Conservation (phyloP, 805 yeast species). For the Candida yuanshanica region DNA sequence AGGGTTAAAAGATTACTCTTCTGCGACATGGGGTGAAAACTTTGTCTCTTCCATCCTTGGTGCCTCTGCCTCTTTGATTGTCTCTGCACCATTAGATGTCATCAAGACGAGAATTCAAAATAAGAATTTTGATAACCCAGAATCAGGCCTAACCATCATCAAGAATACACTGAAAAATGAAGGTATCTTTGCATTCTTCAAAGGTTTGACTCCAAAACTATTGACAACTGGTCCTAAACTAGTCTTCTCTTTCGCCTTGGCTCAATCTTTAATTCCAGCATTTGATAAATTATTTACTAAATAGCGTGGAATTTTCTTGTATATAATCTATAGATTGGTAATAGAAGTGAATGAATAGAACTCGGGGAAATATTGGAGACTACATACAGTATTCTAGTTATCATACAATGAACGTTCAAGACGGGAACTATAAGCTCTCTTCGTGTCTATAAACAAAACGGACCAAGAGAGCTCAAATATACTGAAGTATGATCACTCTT, state of each 20-base stretch:
- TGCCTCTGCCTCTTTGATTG: constrained; percentile 94
- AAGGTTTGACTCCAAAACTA: constrained; percentile 93
- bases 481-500: too few relatives aligned
- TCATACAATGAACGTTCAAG: too few relatives aligned
- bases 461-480: too few relatives aligned
- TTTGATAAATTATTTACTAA: constrained; percentile 61
- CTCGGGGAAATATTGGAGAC: too few relatives aligned
- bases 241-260: constrained; percentile 96
- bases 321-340: neutral
- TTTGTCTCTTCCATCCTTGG: constrained; percentile 92
- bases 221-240: constrained; percentile 97
- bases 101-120: constrained; percentile 98
- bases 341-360: neutral
- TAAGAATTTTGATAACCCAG: constrained; percentile 91
- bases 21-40: constrained; percentile 94
- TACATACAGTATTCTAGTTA: too few relatives aligned
- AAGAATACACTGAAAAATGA: constrained; percentile 91
- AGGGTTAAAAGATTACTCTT: constrained; percentile 77
- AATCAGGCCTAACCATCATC: constrained; percentile 86
- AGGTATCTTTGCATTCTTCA: constrained; percentile 86
- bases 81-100: constrained; percentile 96
- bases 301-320: neutral
- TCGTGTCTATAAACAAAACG: too few relatives aligned
- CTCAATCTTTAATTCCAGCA: constrained; percentile 95
- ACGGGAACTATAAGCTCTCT: too few relatives aligned